A percentile compares a stretch with the other conserved stretches of the same genome.
Conservation (phyloP, 768 basidiomycete species). For the Glaciozyma antarctica region DNA sequence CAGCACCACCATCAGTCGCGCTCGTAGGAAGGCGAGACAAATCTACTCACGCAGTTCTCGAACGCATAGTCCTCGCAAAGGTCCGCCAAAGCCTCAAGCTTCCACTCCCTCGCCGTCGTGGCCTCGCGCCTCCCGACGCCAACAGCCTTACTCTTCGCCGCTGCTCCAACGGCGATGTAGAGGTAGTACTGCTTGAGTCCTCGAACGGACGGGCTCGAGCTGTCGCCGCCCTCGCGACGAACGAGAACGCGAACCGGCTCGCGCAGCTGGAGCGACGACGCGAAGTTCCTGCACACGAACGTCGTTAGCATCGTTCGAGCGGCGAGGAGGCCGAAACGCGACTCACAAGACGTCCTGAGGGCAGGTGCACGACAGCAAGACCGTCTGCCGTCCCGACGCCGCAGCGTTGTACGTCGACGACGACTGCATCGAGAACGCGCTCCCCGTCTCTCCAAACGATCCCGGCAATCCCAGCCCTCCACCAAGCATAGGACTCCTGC, state of each 20-base stretch:
- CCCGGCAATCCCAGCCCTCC: constrained; percentile 30
- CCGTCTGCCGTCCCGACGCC: constrained; percentile 61
- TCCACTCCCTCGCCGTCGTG: constrained; percentile 83
- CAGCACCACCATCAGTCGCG: neutral
- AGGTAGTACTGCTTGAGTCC: constrained; percentile 92
- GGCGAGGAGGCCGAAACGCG: too few species aligned
- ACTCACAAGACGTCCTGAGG: constrained; percentile 76
- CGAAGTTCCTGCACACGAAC: constrained; percentile 52
- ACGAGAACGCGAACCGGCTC: constrained; percentile 98
- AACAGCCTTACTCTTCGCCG: constrained; percentile 32
- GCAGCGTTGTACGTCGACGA: constrained; percentile 1
- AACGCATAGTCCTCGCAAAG: constrained; percentile 70
- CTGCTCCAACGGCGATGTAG: constrained; percentile 30
- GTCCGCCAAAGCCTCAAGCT: constrained; percentile 81
- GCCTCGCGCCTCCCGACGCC: constrained; percentile 47
- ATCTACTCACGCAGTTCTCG: constrained; percentile 36
- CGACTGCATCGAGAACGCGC: constrained; percentile 12
- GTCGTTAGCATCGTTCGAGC: too few species aligned
- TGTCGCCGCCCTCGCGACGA: constrained; percentile 48
- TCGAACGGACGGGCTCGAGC: constrained; percentile 44
- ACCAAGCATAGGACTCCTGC: constrained; percentile 19
- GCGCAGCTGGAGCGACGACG: constrained; percentile 79
- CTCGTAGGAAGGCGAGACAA: neutral
- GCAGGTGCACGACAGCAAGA: constrained; percentile 90
- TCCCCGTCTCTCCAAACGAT: constrained; percentile 29